Evolutionary conservation across 179 eudicot species (phyloP).

Genomic region (Kewa caespitosa): DNA sequence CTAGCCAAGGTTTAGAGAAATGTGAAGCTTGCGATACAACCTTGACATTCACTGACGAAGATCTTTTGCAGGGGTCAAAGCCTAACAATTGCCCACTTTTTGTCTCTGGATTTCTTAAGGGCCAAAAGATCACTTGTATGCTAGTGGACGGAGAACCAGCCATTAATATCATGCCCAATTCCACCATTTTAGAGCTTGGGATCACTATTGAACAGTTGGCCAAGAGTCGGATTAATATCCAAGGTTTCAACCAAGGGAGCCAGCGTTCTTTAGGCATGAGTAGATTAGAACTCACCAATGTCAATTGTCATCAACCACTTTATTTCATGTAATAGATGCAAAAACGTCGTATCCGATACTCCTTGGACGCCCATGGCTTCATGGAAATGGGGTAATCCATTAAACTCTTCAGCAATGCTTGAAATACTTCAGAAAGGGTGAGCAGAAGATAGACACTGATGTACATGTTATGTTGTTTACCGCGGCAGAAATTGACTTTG

Average conservation of each 20-base stretch:
- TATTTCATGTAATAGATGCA: background rate
- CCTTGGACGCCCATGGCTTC: background rate
- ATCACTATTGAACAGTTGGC: background rate
- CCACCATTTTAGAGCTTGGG: background rate
- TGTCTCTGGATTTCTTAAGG: slow-evolving; percentile 1
- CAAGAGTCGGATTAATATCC: background rate
- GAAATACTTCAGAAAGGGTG: too few relatives aligned
- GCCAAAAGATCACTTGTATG: background rate
- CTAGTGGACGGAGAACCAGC: background rate
- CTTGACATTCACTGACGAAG: background rate
- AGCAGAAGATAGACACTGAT: too few relatives aligned
- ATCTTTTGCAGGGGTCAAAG: background rate
- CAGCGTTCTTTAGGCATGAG: too few relatives aligned
- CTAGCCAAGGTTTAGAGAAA: background rate
- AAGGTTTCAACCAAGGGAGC: too few relatives aligned
- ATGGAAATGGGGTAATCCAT: background rate
- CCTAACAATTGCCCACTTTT: slow-evolving; percentile 7
- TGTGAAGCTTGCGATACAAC: background rate
- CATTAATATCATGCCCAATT: background rate
- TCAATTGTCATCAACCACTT: background rate
- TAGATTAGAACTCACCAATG: too few relatives aligned
- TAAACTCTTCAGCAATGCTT: too few relatives aligned
- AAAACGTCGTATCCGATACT: background rate
- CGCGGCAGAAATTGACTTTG: background rate
- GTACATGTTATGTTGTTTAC: background rate